A percentile compares a stretch with the other conserved stretches of the same genome.
These are phyloP conservation scores for Vinca minor DNA, from an alignment of 257 asterid species.

Conservation along the genomic window DNA sequence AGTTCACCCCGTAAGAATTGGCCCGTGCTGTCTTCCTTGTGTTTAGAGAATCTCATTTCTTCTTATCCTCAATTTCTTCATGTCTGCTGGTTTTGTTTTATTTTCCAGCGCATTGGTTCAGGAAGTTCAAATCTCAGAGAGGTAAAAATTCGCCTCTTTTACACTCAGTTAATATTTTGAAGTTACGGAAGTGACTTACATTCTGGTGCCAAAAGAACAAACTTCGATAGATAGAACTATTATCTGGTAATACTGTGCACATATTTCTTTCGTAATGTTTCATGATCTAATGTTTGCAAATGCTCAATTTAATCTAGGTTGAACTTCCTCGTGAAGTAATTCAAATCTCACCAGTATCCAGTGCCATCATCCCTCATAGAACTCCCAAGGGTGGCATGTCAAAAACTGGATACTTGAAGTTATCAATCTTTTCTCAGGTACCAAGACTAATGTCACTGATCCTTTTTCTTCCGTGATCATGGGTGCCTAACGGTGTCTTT, in stretches of 20 bases:
- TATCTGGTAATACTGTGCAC: neutral
- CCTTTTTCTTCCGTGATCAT: neutral
- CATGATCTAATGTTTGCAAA: conserved; percentile 1
- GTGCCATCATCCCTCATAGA: conserved; percentile 64
- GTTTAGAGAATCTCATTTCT: neutral
- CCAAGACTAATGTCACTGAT: neutral
- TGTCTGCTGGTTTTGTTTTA: conserved; percentile 2
- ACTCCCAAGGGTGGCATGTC: conserved; percentile 57
- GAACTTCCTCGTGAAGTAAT: conserved; percentile 80
- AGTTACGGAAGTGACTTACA: neutral
- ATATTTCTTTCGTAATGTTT: conserved; percentile 5
- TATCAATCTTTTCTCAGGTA: conserved; percentile 84
- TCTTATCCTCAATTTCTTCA: neutral
- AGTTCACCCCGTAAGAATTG: conserved; percentile 56
- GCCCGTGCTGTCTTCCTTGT: neutral
- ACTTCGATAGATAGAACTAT: neutral
- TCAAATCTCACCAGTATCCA: conserved; percentile 64
- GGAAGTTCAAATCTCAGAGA: conserved; percentile 50
- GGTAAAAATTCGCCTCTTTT: conserved; percentile 33
- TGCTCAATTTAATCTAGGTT: conserved; percentile 31
- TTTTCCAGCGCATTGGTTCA: conserved; percentile 39
- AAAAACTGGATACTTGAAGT: conserved; percentile 78
- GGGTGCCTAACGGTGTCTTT: conserved; percentile 1
- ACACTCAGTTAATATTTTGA: neutral
- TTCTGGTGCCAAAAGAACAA: neutral